Base-by-base conservation (phyloP, 2,329 filamentous ascomycete genomes). In the Ophidiomyces ophidiicola region DNA sequence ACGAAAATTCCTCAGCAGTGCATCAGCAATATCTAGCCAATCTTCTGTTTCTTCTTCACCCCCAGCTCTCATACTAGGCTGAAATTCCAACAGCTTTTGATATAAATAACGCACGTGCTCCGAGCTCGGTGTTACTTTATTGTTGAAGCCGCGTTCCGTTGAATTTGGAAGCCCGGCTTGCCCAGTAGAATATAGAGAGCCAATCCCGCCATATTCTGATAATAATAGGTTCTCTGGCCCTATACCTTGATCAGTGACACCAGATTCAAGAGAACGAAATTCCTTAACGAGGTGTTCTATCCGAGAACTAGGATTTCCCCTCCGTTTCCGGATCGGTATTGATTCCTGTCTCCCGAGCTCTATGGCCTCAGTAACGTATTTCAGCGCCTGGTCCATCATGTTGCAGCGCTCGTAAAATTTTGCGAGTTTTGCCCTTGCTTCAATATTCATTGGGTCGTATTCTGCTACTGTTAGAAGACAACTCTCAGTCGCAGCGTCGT, bases 401-500 rank as follows among this genome's bases (percentile, higher is more conserved):
- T 78, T 78, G 31, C 72, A 72, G 46, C 71, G 76, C 55, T 92
- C 84, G 53, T 92, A 94, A 58, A 94, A 75, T 51, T 82, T 86
- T 8, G 84, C 84, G 6, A 94, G 68, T 50, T 84, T 76, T 20
- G 82, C 76, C 26, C 84, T 78, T 26, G 84, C 82, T 45, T 86
- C 79, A 33, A 88, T 76, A 42, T 80, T 78, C 28, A 75, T 68
- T 31, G 77, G 66, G 46, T 92, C 81, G 43, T 76, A 71, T 36
- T 84, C 75, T 25, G 85, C 76, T 7, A 87, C 76, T 1, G 74
- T 74, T 17, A 84, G 71, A 50, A 87, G 90, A 53, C 76, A 82
- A 46, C 82, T 76, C 52, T 88, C 80, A 0, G 87, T 86, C 25
- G 80, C 75, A 21, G 74, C 68, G 14, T 75, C 68, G 39, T 80